Percentiles rank a stretch among this genome's conserved stretches.
Evolutionary conservation across 306 rosid species (phyloP).

Genomic region (Sindora glabra): DNA sequence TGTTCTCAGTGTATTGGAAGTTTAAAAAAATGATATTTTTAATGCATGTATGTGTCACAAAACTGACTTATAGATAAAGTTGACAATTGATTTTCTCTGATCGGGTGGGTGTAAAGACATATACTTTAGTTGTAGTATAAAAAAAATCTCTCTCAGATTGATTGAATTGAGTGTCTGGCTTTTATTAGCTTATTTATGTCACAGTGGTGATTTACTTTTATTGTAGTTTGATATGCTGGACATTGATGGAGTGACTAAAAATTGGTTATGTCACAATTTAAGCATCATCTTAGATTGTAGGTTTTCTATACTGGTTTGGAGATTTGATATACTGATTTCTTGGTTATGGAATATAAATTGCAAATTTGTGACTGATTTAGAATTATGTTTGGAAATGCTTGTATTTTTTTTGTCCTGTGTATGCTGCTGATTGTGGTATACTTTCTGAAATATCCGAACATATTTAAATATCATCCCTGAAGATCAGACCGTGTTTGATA

Average conservation of each 20-base stretch:
- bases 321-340: background rate
- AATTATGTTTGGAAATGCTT: background rate
- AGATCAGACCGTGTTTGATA: background rate
- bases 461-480: too few relatives aligned
- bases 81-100: too few relatives aligned
- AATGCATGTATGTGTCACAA: too few relatives aligned
- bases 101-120: too few relatives aligned
- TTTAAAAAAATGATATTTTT: too few relatives aligned
- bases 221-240: background rate
- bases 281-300: too few relatives aligned
- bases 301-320: background rate
- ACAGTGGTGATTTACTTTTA: background rate
- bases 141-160: too few relatives aligned
- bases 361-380: background rate
- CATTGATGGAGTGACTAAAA: background rate
- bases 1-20: background rate
- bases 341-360: background rate
- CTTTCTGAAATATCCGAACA: background rate
- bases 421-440: background rate
- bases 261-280: too few relatives aligned
- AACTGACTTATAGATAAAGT: too few relatives aligned
- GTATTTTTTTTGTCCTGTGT: background rate
- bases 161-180: too few relatives aligned
- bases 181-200: background rate
- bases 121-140: too few relatives aligned